A percentile compares a stretch with the other conserved stretches of the same genome.
phyloP scores from a whole-genome alignment of 495 filamentous ascomycete genomes.

The Recurvomyces mirabilis region DNA sequence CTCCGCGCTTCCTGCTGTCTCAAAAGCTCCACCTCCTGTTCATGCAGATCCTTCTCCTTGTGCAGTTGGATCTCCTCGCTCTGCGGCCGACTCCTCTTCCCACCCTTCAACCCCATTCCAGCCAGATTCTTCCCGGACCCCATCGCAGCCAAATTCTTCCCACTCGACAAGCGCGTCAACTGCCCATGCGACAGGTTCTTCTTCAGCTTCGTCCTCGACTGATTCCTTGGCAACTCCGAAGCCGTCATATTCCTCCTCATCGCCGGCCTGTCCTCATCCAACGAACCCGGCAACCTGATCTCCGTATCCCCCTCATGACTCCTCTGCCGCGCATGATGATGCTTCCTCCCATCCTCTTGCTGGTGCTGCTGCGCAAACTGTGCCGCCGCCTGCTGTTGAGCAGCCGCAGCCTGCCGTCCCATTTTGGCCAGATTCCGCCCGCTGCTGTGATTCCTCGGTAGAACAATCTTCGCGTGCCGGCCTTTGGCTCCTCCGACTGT shows the following conservation, averaged over 20 bases:
- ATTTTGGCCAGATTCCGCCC: slow-evolving; percentile 18
- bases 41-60: slow-evolving; percentile 18
- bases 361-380: neutral
- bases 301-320: slow-evolving; percentile 18
- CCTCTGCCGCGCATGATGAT: neutral
- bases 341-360: neutral
- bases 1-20: slow-evolving; percentile 4
- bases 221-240: slow-evolving; percentile 15
- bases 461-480: slow-evolving; percentile 13
- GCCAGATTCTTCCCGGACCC: neutral
- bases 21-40: slow-evolving; percentile 20
- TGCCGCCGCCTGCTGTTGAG: neutral
- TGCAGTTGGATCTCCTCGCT: slow-evolving; percentile 4
- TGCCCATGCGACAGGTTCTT: slow-evolving; percentile 32
- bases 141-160: slow-evolving; percentile 9
- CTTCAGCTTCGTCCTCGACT: slow-evolving; percentile 23
- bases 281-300: slow-evolving; percentile 16
- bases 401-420: slow-evolving; percentile 1
- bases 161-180: slow-evolving; percentile 17
- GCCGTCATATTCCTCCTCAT: slow-evolving; percentile 17
- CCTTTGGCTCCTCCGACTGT: slow-evolving; percentile 5
- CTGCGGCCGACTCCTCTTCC: slow-evolving; percentile 12
- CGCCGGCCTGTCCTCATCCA: slow-evolving; percentile 10
- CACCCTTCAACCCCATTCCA: slow-evolving; percentile 7
- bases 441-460: slow-evolving; percentile 19